These are phyloP conservation scores for Curvularia sp. DNA, from an alignment of 2,329 filamentous ascomycete genomes.

Conservation along the genomic window DNA sequence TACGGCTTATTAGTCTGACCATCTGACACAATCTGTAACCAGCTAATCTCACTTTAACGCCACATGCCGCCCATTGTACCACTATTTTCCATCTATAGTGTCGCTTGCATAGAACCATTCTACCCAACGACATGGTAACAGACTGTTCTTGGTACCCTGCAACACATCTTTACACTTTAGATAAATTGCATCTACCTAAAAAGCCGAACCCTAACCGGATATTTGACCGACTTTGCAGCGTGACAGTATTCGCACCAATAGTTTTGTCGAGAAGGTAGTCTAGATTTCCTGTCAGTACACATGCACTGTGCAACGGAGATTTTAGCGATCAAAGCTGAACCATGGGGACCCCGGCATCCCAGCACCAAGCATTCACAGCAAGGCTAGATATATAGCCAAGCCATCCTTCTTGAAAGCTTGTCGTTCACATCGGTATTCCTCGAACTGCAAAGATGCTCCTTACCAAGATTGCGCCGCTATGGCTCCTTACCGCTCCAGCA, in stretches of 20 bases:
- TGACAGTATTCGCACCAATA: slow-evolving; percentile 15
- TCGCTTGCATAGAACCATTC: background rate
- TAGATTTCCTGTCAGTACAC: background rate
- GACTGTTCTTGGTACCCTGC: background rate
- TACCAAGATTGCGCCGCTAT: slow-evolving; percentile 11
- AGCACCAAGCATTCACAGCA: slow-evolving; percentile 24
- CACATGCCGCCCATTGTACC: background rate
- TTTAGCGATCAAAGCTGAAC: background rate
- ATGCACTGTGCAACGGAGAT: background rate
- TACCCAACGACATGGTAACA: background rate
- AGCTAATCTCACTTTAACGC: background rate
- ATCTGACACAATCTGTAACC: background rate
- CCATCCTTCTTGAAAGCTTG: background rate
- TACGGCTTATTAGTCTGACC: background rate
- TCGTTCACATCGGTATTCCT: slow-evolving; percentile 1
- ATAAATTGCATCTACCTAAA: slow-evolving; percentile 12
- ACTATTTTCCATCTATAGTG: background rate
- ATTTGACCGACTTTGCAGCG: background rate
- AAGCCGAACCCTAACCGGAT: slow-evolving; percentile 7
- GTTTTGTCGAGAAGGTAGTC: background rate
- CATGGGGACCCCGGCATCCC: slow-evolving; percentile 11
- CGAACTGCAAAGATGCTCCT: slow-evolving; percentile 20
- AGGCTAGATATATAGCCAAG: slow-evolving; percentile 12
- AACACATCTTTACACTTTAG: background rate
- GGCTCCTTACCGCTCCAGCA: slow-evolving; percentile 16